Evolutionary conservation across 1,139 yeast genomes (phyloP).

Genomic region (Candida albicans): DNA sequence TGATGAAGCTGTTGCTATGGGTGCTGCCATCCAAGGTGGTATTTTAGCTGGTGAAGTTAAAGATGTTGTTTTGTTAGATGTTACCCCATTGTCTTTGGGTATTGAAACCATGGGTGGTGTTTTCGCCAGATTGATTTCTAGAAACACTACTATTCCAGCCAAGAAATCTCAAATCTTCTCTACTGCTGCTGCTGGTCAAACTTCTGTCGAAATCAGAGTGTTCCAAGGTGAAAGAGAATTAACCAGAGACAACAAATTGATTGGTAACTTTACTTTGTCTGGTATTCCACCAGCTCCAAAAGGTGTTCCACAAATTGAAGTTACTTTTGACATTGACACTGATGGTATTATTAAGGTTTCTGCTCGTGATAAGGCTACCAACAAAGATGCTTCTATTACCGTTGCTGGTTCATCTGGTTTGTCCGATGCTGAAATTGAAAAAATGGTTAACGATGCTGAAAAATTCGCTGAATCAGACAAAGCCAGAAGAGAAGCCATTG

Average conservation of each 20-base stretch:
- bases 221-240: constrained; percentile 99
- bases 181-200: constrained; percentile 98
- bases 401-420: constrained; percentile 99
- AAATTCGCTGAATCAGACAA: constrained; percentile 96
- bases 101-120: constrained; percentile 99
- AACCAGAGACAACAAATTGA: constrained; percentile 96
- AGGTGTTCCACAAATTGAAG: constrained; percentile 99
- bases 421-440: constrained; percentile 93
- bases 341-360: constrained; percentile 99
- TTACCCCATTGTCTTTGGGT: constrained; percentile 97
- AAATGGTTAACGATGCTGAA: constrained; percentile 98
- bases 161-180: constrained; percentile 97
- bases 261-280: constrained; percentile 94
- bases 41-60: constrained; percentile 98
- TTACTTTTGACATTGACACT: constrained; percentile 95
- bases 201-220: constrained; percentile 97
- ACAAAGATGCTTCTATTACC: constrained; percentile 97
- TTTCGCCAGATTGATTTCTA: constrained; percentile 93
- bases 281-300: constrained; percentile 99
- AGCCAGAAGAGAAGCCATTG: constrained; percentile 92
- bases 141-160: constrained; percentile 98
- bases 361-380: constrained; percentile 97
- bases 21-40: constrained; percentile 99
- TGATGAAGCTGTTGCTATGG: constrained; percentile 99
- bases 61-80: constrained; percentile 75